These are phyloP conservation scores for Mercurialis annua DNA, from an alignment of 345 rosid genomes.

Conservation along the genomic window DNA sequence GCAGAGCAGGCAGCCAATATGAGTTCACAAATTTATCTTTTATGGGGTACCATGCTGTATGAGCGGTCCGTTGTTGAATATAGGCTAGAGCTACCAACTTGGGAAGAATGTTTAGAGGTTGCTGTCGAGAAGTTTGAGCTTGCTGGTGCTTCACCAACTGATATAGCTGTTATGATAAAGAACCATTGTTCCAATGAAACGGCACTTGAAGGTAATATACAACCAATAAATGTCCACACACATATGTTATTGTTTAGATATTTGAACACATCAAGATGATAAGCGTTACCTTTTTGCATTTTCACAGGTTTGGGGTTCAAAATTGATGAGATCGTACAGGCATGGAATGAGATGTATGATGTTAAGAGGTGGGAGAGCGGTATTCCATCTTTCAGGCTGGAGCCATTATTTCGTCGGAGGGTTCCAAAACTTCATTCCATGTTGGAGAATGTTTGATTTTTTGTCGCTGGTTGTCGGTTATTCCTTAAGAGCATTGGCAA, in stretches of 20 bases:
- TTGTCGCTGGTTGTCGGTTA: constrained; percentile 14
- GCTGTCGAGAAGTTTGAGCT: constrained; percentile 96
- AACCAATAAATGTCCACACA: constrained; percentile 1
- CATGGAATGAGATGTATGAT: constrained; percentile 99
- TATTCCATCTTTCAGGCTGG: constrained; percentile 88
- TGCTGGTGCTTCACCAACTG: constrained; percentile 95
- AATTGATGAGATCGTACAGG: constrained; percentile 94
- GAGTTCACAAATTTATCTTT: constrained; percentile 85
- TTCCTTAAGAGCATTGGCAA: constrained; percentile 14
- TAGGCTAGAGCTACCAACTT: constrained; percentile 79
- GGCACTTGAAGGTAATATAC: constrained; percentile 71
- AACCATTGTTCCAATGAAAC: constrained; percentile 87
- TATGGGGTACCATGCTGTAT: constrained; percentile 94
- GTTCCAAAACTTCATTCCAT: constrained; percentile 72
- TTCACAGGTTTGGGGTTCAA: constrained; percentile 79
- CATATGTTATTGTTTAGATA: not conserved
- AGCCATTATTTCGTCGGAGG: constrained; percentile 86
- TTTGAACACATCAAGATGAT: not conserved
- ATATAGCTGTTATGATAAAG: constrained; percentile 96
- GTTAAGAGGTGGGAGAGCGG: constrained; percentile 95
- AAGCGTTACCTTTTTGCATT: constrained; percentile 4
- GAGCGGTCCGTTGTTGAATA: constrained; percentile 94
- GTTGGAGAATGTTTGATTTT: constrained; percentile 60
- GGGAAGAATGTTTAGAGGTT: constrained; percentile 99
- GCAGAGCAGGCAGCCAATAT: constrained; percentile 75